Base-by-base conservation (phyloP, 2,329 filamentous ascomycete genomes). In the Beauveria sp. region DNA sequence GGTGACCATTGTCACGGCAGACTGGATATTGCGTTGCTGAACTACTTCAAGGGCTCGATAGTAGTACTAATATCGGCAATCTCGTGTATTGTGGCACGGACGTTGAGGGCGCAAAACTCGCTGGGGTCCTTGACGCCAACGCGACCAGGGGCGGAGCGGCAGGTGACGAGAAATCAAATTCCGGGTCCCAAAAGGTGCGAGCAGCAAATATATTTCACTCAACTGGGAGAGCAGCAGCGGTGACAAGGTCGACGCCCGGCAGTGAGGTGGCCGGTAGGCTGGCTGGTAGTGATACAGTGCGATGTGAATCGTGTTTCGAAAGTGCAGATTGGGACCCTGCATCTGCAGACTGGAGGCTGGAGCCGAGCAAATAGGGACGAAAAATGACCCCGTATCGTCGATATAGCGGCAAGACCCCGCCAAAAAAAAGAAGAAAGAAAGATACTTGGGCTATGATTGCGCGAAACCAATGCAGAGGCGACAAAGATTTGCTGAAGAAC, bases 291-390 rank as follows among this genome's bases (percentile, higher is more conserved):
- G 28, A 37, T 56, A 46, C 28, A 26, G 47, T 59, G 56, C 55
- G 56, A 52, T 59, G 56, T 44, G 56, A 59, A 59, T 59, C 37
- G 56, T 59, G 56, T 59, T 59, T 59, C 56, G 52, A 59, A 34
- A 51, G 28, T 22, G 46, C 26, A 34, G 47, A 53, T 41, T 59
- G 48, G 44, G 48, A 52, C 46, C 56, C 37, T 59, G 47, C 46
- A 51, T 48, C 37, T 53, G 47, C 46, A 51, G 56, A 44, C 47
- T 53, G 47, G 37, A 51, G 56, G 56, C 47, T 59, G 46, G 44
- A 46, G 43, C 26, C 10, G 54, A 55, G 52, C 6, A 34, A 52
- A 43, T 28, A 26, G 28, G 14, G 34, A 24, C n/a, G 9, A 59
- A 53, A 50, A 53, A 46, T 14, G 12, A 37, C 37, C 34, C 34